Conservation (phyloP, 108 stramenopile species). For the Parmales sp. region DNA sequence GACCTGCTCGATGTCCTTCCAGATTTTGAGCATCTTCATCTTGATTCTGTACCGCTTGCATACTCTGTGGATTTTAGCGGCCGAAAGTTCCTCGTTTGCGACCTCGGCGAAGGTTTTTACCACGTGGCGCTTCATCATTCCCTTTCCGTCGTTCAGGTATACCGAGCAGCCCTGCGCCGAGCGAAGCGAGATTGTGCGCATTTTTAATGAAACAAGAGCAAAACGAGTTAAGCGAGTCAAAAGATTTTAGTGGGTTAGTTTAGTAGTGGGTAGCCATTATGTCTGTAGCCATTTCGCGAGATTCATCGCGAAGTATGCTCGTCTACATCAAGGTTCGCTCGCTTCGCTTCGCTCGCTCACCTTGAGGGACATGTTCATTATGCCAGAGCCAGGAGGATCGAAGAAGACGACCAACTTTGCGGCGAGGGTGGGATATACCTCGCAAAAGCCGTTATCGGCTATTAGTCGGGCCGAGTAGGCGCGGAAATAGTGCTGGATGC, state of each 20-base stretch:
- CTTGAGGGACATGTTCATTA: neutral
- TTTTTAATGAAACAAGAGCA: too few species aligned
- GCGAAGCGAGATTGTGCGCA: too few species aligned
- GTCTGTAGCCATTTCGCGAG: neutral
- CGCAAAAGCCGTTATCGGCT: neutral
- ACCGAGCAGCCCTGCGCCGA: neutral
- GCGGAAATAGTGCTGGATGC: neutral
- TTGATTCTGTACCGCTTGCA: neutral
- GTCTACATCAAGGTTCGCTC: too few species aligned
- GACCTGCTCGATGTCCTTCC: conserved; percentile 3
- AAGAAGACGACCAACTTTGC: neutral
- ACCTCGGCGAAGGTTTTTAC: neutral
- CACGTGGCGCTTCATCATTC: neutral
- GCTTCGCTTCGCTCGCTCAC: too few species aligned
- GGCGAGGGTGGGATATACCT: neutral
- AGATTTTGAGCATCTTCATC: neutral
- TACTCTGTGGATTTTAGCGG: neutral
- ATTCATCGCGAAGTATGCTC: neutral
- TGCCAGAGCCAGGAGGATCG: neutral
- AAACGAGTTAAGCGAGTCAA: too few species aligned
- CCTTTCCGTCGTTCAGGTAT: neutral
- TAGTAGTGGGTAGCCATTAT: neutral
- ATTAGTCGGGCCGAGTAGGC: neutral
- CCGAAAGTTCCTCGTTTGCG: neutral
- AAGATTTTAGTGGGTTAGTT: neutral